Conservation (phyloP, 164 flowering plant species). For the Vitis rupestris region DNA sequence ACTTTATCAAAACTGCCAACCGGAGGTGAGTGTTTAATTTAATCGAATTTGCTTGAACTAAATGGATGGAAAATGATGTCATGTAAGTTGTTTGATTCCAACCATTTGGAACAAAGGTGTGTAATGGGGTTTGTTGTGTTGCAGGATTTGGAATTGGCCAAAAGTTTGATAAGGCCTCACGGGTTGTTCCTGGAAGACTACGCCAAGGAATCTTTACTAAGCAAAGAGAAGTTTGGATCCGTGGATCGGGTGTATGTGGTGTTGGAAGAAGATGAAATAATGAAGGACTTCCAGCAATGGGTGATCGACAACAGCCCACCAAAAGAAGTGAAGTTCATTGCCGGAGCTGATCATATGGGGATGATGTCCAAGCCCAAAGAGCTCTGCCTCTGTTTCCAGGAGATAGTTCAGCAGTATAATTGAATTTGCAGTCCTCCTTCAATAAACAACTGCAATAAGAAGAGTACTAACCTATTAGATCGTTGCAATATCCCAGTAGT, state of each 20-base stretch:
- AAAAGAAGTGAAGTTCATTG: conserved; percentile 23
- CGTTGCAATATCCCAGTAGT: too few relatives aligned
- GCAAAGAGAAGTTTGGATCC: not conserved
- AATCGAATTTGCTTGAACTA: not conserved
- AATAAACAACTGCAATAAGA: too few relatives aligned
- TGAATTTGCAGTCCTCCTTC: too few relatives aligned
- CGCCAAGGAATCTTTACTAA: not conserved
- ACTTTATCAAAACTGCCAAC: conserved; percentile 6
- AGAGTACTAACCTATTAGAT: too few relatives aligned
- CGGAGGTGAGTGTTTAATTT: conserved; percentile 17
- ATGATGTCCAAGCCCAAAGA: conserved; percentile 33
- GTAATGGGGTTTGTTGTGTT: not conserved
- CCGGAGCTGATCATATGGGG: conserved; percentile 18
- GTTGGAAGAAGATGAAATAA: conserved; percentile 17
- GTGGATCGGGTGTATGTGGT: conserved; percentile 4
- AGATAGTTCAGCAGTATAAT: conserved; percentile 1
- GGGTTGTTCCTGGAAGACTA: conserved; percentile 7
- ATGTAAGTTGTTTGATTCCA: too few relatives aligned
- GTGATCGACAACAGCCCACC: conserved; percentile 19
- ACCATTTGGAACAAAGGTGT: too few relatives aligned
- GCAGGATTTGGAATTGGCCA: conserved; percentile 14
- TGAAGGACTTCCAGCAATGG: conserved; percentile 15
- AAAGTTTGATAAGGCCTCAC: conserved; percentile 11
- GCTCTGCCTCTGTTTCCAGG: not conserved
- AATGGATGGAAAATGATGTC: too few relatives aligned